Percentiles rank a stretch among this genome's conserved stretches.
Conservation (phyloP, 352 stramenopile genomes). For the Globisporangium cederbergense region DNA sequence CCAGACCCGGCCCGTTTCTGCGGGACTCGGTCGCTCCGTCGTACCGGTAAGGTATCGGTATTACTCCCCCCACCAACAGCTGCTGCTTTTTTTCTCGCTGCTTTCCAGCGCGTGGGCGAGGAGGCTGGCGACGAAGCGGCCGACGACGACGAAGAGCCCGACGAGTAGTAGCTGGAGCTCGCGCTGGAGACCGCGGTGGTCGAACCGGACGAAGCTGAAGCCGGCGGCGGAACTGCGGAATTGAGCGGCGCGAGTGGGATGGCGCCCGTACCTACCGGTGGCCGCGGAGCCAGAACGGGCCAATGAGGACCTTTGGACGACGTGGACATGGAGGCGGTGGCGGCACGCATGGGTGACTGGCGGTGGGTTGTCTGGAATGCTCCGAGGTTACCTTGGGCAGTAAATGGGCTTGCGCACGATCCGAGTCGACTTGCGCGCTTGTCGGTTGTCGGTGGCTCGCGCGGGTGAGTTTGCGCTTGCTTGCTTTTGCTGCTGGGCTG, state of each 20-base stretch:
- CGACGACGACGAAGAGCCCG: conserved; percentile 4
- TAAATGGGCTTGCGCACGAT: neutral
- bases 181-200: conserved; percentile 11
- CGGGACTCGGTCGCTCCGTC: conserved; percentile 24
- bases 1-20: conserved; percentile 33
- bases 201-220: conserved; percentile 4
- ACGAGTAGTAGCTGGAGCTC: conserved; percentile 5
- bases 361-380: neutral
- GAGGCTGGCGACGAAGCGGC: neutral
- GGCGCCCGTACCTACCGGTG: neutral
- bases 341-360: neutral
- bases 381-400: neutral
- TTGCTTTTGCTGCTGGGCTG: neutral
- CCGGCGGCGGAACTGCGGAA: neutral
- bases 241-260: neutral
- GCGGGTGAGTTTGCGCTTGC: neutral
- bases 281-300: neutral
- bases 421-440: neutral
- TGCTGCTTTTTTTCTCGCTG: neutral
- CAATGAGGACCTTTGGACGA: neutral
- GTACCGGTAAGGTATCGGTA: conserved; percentile 14
- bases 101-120: neutral
- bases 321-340: neutral
- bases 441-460: neutral
- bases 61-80: neutral